Percentiles rank a stretch among this genome's conserved stretches.
phyloP scores from a whole-genome alignment of 805 yeast genomes.

The Kluyveromyces dobzhanskii region DNA sequence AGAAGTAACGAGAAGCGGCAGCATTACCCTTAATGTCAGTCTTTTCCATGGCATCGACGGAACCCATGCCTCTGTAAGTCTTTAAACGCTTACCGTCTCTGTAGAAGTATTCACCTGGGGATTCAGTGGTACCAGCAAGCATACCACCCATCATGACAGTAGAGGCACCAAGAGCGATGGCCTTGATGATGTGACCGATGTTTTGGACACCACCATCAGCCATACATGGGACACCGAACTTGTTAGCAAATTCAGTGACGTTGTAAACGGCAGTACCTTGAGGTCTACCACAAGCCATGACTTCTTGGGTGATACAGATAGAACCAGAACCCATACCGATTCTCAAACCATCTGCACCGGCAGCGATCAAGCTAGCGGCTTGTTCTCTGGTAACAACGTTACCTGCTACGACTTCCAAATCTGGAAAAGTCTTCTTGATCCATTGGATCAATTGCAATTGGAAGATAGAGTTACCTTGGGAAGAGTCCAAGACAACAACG shows the following conservation, averaged over 20 bases:
- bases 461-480: conserved; percentile 95
- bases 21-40: conserved; percentile 88
- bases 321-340: conserved; percentile 99
- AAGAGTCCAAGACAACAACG: conserved; percentile 90
- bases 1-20: conserved; percentile 95
- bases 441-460: conserved; percentile 89
- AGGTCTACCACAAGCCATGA: conserved; percentile 99
- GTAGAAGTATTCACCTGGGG: conserved; percentile 97
- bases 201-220: conserved; percentile 99
- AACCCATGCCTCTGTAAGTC: conserved; percentile 99
- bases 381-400: conserved; percentile 98
- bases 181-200: conserved; percentile 97
- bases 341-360: conserved; percentile 97
- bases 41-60: conserved; percentile 95
- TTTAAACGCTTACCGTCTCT: conserved; percentile 97
- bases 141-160: conserved; percentile 99
- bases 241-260: conserved; percentile 87
- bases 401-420: conserved; percentile 89
- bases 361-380: conserved; percentile 89
- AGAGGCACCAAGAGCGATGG: conserved; percentile 93
- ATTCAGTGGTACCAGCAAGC: conserved; percentile 96
- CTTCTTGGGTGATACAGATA: conserved; percentile 98
- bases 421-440: conserved; percentile 75
- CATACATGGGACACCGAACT: conserved; percentile 96
- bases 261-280: conserved; percentile 98